phyloP scores from a whole-genome alignment of 225 moss, liverwort and hornwort species.

The Sphagnum tenellum region DNA sequence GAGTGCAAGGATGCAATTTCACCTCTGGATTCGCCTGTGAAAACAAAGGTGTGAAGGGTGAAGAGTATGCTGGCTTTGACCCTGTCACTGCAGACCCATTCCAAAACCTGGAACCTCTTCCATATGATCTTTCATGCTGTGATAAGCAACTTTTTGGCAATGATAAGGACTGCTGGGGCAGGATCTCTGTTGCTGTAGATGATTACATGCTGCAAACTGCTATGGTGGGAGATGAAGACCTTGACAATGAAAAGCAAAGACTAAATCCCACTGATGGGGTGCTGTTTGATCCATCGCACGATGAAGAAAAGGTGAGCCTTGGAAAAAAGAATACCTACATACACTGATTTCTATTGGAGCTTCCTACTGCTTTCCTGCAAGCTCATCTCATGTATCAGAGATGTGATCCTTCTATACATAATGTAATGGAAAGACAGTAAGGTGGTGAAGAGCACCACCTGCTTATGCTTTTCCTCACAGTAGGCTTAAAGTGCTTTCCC shows the following conservation, averaged over 20 bases:
- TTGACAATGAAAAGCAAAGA: background rate
- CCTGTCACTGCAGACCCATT: background rate
- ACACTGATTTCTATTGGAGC: too few relatives aligned
- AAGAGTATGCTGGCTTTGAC: background rate
- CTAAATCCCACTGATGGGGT: background rate
- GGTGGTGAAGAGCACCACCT: too few relatives aligned
- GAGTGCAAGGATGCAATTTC: too few relatives aligned
- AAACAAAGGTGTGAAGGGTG: background rate
- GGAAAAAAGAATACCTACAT: too few relatives aligned
- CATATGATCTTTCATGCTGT: too few relatives aligned
- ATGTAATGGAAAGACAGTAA: too few relatives aligned
- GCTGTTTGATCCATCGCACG: background rate
- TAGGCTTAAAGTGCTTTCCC: too few relatives aligned
- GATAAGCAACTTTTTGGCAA: background rate
- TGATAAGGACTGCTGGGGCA: too few relatives aligned
- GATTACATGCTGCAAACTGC: background rate
- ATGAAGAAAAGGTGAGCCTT: background rate
- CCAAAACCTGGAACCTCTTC: background rate
- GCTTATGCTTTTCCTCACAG: too few relatives aligned
- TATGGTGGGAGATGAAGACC: background rate
- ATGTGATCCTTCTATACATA: too few relatives aligned
- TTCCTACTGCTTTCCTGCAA: too few relatives aligned
- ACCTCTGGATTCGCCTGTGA: background rate
- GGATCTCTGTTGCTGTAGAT: background rate
- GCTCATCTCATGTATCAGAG: too few relatives aligned